phyloP scores from a whole-genome alignment of 495 filamentous ascomycete genomes.

The Tuber indicum region DNA sequence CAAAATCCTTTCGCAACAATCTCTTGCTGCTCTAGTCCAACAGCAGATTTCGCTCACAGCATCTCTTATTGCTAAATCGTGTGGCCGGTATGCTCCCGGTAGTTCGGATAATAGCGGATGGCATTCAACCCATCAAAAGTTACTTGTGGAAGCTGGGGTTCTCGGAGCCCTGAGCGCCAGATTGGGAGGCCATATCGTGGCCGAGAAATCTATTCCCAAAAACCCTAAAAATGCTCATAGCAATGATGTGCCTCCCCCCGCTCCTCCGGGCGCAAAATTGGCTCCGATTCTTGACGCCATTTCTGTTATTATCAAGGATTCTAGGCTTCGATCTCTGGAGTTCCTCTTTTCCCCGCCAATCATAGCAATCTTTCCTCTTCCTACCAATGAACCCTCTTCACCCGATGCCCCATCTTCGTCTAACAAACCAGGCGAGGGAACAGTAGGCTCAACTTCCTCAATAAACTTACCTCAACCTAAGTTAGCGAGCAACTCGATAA shows the following conservation, averaged over 20 bases:
- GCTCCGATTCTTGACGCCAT: constrained; percentile 73
- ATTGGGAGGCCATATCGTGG: constrained; percentile 59
- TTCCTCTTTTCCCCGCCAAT: constrained; percentile 74
- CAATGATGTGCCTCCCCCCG: constrained; percentile 50
- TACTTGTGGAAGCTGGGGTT: constrained; percentile 62
- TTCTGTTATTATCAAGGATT: constrained; percentile 68
- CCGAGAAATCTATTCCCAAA: constrained; percentile 39
- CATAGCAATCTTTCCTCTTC: constrained; percentile 58
- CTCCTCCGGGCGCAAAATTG: constrained; percentile 56
- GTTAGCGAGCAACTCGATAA: constrained; percentile 37
- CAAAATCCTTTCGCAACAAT: constrained; percentile 58
- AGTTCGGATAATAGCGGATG: constrained; percentile 21
- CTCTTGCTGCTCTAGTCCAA: constrained; percentile 49
- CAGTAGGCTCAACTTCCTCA: constrained; percentile 38
- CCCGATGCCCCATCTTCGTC: constrained; percentile 53
- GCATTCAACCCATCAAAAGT: constrained; percentile 59
- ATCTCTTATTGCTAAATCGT: constrained; percentile 57
- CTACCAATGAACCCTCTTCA: constrained; percentile 51
- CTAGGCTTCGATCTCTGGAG: constrained; percentile 66
- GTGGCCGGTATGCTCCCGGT: constrained; percentile 26
- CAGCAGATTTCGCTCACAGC: constrained; percentile 63
- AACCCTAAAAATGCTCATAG: constrained; percentile 44
- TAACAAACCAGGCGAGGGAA: constrained; percentile 37
- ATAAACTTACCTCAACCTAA: constrained; percentile 42
- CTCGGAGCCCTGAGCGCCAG: constrained; percentile 73